These are phyloP conservation scores for Mycena leptocephala DNA, from an alignment of 768 basidiomycete genomes.

Conservation along the genomic window DNA sequence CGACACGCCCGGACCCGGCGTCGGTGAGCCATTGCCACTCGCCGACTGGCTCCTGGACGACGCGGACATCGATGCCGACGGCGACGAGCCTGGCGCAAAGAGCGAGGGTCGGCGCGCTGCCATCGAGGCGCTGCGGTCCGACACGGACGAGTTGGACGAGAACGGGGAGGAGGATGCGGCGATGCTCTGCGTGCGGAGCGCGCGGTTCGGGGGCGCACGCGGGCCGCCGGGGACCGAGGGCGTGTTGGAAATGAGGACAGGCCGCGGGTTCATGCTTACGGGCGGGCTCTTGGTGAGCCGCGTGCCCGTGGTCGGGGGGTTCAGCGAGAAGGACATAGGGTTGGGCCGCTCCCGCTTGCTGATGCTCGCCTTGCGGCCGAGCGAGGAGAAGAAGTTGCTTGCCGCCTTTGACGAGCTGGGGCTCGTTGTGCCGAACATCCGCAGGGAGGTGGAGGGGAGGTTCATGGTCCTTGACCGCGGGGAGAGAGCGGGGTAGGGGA, in stretches of 20 bases:
- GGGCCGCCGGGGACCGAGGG: slow-evolving; percentile 84
- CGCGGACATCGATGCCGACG: not conserved
- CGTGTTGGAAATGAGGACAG: slow-evolving; percentile 48
- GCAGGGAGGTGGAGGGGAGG: slow-evolving; percentile 64
- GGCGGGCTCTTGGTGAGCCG: slow-evolving; percentile 55
- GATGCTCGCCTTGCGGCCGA: slow-evolving; percentile 80
- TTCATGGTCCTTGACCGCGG: not conserved
- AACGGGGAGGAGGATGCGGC: slow-evolving; percentile 56
- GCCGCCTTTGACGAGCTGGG: slow-evolving; percentile 51
- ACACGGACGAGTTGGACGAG: slow-evolving; percentile 40
- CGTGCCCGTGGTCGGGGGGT: slow-evolving; percentile 50
- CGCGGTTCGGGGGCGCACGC: slow-evolving; percentile 75
- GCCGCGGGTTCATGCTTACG: slow-evolving; percentile 35
- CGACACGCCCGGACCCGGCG: not conserved
- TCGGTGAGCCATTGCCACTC: not conserved
- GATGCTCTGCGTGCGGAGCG: slow-evolving; percentile 80
- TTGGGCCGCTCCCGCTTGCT: slow-evolving; percentile 52
- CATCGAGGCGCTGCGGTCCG: slow-evolving; percentile 47
- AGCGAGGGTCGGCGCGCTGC: slow-evolving; percentile 57
- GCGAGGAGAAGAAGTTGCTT: slow-evolving; percentile 82
- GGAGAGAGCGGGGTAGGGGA: slow-evolving; percentile 76
- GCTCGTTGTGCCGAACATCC: slow-evolving; percentile 59
- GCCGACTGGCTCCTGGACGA: slow-evolving; percentile 16
- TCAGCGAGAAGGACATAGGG: slow-evolving; percentile 22
- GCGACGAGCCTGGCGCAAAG: slow-evolving; percentile 39